Conservation (phyloP, 805 yeast genomes). For the Kregervanrija fluxuum region DNA sequence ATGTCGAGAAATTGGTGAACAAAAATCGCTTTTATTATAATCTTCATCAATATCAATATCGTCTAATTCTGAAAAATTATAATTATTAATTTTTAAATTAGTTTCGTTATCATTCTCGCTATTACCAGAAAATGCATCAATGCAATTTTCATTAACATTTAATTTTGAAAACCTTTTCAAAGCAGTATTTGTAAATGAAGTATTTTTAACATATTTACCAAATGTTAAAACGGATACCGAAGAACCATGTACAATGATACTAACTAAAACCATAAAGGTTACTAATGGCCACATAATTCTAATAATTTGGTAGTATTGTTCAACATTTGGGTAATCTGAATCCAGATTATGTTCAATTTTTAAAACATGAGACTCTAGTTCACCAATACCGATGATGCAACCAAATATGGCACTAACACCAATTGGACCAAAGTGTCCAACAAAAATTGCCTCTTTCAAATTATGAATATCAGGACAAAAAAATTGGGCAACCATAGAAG, state of each 20-base stretch:
- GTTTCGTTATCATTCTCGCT: too few species aligned
- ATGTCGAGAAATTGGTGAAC: too few species aligned
- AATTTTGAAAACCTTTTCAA: too few species aligned
- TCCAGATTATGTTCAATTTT: constrained; percentile 26
- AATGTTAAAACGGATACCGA: constrained; percentile 49
- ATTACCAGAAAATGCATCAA: too few species aligned
- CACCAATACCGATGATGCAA: constrained; percentile 23
- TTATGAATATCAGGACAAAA: constrained; percentile 50
- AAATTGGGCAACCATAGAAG: constrained; percentile 47
- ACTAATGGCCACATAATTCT: constrained; percentile 42
- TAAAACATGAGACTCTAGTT: constrained; percentile 25
- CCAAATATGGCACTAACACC: constrained; percentile 37
- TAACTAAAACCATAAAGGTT: constrained; percentile 40
- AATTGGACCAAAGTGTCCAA: constrained; percentile 71
- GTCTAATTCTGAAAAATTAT: too few species aligned
- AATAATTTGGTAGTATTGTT: constrained; percentile 21
- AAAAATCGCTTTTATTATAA: too few species aligned
- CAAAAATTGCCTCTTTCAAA: constrained; percentile 59
- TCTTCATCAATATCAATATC: too few species aligned
- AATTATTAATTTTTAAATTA: too few species aligned
- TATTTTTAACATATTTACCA: constrained; percentile 33
- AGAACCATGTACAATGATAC: constrained; percentile 51
- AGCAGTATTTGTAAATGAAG: too few species aligned
- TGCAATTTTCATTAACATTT: too few species aligned
- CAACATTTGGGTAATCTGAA: constrained; percentile 18